Base-by-base conservation (phyloP, 345 rosid genomes). In the Lagerstroemia speciosa region DNA sequence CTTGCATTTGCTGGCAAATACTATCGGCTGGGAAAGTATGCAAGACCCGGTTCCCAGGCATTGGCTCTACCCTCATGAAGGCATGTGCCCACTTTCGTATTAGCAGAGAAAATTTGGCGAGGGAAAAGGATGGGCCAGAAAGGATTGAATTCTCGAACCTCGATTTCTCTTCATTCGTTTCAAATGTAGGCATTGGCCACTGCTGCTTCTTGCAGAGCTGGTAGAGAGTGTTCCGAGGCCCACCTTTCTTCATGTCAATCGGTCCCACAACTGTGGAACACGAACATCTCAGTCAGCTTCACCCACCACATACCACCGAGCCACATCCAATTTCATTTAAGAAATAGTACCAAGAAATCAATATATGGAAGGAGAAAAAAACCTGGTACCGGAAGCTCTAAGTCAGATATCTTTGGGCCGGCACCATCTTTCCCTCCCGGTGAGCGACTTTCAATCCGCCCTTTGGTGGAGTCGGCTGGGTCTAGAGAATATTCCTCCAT, bases 231-330 rank as follows among this genome's bases (percentile, higher is more conserved):
- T 45, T 85, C 37, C 99, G 83, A 31, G 97, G 97, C 67, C 86
- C 95, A 3, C 99, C 99, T 82, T 94, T 94, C 77, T 82, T 84
- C 80, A 77, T 79, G 81, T 70, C 72, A 72, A 89, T 76, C 3
- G 91, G 75, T 53, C 74, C 83, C 22, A 86, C 77, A 67, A 83
- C 98, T 93, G 79, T 34, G 7, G 76, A 66, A 80, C 34, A 65
- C n/a, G n/a, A n/a, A 58, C 61, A 41, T 62, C 7, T 17, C 52
- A 65, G 61, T 27, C 43, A 33, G 50, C 48, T 57, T 43, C 22
- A 57, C 27, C 24, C 37, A 52, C 31, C 24, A 61, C 16, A 32
- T n/a, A 36, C 50, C 22, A 38, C 62, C 53, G 9, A 26, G 32
- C 22, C 34, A 62, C 22, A 62, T 62, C 22, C 1, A 33, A 33